Conservation (phyloP, 1,284 basidiomycete genomes). For the Cystobasidium slooffiae region DNA sequence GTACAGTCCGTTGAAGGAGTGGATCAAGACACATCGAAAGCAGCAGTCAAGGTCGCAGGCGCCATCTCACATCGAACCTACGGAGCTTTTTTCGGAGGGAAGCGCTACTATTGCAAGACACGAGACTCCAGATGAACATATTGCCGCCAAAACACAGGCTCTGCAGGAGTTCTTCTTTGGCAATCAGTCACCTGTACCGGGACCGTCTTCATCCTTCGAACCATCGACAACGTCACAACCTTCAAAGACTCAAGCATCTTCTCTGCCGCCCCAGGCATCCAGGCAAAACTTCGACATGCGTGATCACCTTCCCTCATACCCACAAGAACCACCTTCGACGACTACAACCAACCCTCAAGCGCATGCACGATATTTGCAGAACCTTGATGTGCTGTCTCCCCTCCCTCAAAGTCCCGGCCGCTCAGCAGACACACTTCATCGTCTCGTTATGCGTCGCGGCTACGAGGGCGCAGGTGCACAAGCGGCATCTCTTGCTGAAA, state of each 20-base stretch:
- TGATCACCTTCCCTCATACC: too few relatives aligned
- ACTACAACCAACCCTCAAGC: not conserved
- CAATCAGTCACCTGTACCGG: not conserved
- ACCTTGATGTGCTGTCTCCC: not conserved
- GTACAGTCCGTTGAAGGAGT: constrained; percentile 9
- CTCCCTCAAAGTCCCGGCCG: not conserved
- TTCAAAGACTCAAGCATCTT: too few relatives aligned
- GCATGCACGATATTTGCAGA: not conserved
- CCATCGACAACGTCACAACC: too few relatives aligned
- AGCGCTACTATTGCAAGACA: not conserved
- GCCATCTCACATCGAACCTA: not conserved
- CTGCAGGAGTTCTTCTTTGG: constrained; percentile 30
- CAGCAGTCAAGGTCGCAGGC: not conserved
- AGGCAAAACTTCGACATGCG: too few relatives aligned
- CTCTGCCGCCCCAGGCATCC: too few relatives aligned
- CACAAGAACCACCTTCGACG: not conserved
- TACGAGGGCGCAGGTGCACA: constrained; percentile 10
- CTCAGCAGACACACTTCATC: constrained; percentile 28
- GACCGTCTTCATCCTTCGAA: too few relatives aligned
- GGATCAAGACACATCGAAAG: constrained; percentile 12
- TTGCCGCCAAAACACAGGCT: not conserved
- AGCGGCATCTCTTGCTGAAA: not conserved
- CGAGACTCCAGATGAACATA: not conserved
- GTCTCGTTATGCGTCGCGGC: constrained; percentile 32
- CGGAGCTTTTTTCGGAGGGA: too few relatives aligned